These are phyloP conservation scores for Populus deltoides DNA, from an alignment of 345 rosid species.

Conservation along the genomic window DNA sequence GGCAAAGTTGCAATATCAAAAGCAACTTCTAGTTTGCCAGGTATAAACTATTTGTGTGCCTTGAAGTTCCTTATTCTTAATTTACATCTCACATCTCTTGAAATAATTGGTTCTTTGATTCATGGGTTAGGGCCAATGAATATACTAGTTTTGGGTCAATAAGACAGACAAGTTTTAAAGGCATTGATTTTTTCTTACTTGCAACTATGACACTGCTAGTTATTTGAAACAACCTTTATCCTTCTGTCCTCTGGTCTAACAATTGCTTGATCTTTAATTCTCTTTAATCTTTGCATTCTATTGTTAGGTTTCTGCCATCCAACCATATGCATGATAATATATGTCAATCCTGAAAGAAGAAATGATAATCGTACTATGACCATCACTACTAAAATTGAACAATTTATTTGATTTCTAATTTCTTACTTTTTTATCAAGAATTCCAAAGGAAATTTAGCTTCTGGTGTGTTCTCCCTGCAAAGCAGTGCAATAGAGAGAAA, in stretches of 20 bases:
- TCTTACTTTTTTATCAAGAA: background rate
- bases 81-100: background rate
- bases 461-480: background rate
- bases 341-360: background rate
- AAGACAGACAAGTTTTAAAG: background rate
- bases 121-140: background rate
- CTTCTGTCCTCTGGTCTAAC: no score
- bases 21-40: constrained; percentile 97
- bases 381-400: background rate
- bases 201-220: background rate
- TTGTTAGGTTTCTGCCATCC: background rate
- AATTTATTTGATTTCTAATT: background rate
- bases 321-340: background rate
- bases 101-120: background rate
- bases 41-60: constrained; percentile 31
- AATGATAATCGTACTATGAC: background rate
- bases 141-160: background rate
- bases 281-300: no score
- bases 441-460: background rate
- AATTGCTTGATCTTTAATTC: no score
- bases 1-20: constrained; percentile 94
- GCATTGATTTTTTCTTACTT: background rate
- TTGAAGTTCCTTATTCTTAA: background rate
- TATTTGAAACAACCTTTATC: no score
- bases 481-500: background rate